These are phyloP conservation scores for Pythium aquatile DNA, from an alignment of 352 stramenopile species.

Conservation along the genomic window DNA sequence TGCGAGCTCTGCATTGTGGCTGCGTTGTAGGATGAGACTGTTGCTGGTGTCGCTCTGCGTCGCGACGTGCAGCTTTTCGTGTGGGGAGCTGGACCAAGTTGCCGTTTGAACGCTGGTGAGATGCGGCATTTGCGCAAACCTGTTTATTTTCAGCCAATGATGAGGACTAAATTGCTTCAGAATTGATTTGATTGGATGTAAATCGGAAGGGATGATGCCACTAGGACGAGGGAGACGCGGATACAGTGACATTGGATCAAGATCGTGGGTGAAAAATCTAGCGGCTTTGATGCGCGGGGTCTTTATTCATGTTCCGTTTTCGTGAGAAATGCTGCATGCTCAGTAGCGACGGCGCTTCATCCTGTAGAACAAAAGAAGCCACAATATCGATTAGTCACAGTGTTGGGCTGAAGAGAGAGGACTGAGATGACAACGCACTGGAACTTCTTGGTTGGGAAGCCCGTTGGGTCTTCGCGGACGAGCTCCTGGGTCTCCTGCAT, in stretches of 20 bases:
- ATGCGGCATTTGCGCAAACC: conserved; percentile 28
- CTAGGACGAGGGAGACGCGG: background rate
- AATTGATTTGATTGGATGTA: conserved; percentile 1
- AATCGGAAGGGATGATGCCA: background rate
- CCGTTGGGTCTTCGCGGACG: conserved; percentile 78
- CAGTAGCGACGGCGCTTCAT: conserved; percentile 75
- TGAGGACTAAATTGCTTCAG: background rate
- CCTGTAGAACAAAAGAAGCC: conserved; percentile 26
- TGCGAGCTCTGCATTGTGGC: conserved; percentile 50
- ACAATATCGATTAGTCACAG: background rate
- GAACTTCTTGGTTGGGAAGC: conserved; percentile 85
- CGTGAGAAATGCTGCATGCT: background rate
- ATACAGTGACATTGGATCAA: background rate
- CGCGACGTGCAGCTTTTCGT: background rate
- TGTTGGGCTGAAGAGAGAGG: background rate
- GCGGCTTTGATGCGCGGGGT: conserved; percentile 1
- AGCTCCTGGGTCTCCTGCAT: conserved; percentile 80
- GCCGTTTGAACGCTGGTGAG: background rate
- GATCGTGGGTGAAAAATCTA: conserved; percentile 2
- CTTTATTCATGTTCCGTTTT: background rate
- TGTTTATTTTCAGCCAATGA: conserved; percentile 15
- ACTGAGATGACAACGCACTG: conserved; percentile 35
- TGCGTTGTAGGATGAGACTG: background rate
- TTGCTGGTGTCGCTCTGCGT: background rate
- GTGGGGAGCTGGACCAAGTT: background rate